phyloP scores from a whole-genome alignment of 164 flowering plant genomes.

The Nymphaea colorata region DNA sequence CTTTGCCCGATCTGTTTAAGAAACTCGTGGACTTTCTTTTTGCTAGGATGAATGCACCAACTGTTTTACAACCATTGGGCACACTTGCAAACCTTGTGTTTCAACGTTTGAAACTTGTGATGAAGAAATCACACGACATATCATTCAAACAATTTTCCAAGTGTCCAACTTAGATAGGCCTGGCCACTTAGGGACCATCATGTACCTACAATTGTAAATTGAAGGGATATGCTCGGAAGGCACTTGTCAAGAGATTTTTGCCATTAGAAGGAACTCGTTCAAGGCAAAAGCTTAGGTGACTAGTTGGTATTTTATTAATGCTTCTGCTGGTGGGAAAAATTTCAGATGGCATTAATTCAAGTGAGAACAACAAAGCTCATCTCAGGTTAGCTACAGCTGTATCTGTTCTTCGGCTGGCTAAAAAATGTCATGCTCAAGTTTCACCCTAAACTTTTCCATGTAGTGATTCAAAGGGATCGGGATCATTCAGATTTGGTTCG shows the following conservation, averaged over 20 bases:
- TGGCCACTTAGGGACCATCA: too few species aligned
- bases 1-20: constrained; percentile 50
- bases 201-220: too few species aligned
- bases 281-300: constrained; percentile 21
- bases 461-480: constrained; percentile 50
- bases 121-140: constrained; percentile 30
- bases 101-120: constrained; percentile 35
- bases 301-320: constrained; percentile 38
- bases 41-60: constrained; percentile 39
- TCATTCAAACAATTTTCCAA: constrained; percentile 35
- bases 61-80: constrained; percentile 84
- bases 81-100: constrained; percentile 52
- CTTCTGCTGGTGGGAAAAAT: constrained; percentile 30
- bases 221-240: constrained; percentile 49
- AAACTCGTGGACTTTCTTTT: constrained; percentile 52
- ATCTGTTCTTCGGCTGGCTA: constrained; percentile 68
- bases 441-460: constrained; percentile 43
- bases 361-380: constrained; percentile 41
- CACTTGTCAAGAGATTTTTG: constrained; percentile 62
- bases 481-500: constrained; percentile 42
- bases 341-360: constrained; percentile 16
- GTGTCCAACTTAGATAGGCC: constrained; percentile 8
- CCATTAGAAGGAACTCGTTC: constrained; percentile 38
- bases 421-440: constrained; percentile 77
- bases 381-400: constrained; percentile 82